phyloP scores from a whole-genome alignment of 1,139 yeast species.

The Meyerozyma sp. region DNA sequence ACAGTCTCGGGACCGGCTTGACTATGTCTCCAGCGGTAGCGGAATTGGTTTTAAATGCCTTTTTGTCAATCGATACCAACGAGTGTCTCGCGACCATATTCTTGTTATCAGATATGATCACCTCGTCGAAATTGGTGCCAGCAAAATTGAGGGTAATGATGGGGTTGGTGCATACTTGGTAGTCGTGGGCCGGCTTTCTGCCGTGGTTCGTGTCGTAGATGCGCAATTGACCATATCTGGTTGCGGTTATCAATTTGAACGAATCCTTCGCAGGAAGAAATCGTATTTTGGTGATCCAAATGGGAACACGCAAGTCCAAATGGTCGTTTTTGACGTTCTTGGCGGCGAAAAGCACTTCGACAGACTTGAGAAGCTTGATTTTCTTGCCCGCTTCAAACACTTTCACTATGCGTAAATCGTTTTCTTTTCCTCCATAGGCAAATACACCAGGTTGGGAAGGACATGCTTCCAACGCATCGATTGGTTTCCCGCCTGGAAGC shows the following conservation, averaged over 20 bases:
- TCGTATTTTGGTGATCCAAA: conserved; percentile 52
- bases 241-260: conserved; percentile 54
- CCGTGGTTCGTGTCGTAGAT: conserved; percentile 57
- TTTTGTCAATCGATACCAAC: conserved; percentile 31
- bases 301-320: conserved; percentile 60
- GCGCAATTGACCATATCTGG: conserved; percentile 66
- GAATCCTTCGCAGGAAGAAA: conserved; percentile 34
- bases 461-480: conserved; percentile 44
- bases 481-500: conserved; percentile 34
- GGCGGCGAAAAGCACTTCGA: conserved; percentile 40
- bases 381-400: conserved; percentile 25
- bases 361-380: conserved; percentile 12
- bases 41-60: conserved; percentile 33
- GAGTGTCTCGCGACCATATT: conserved; percentile 51
- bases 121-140: conserved; percentile 26
- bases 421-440: conserved; percentile 75
- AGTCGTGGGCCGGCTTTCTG: conserved; percentile 50
- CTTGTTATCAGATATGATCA: conserved; percentile 54
- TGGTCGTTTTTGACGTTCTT: conserved; percentile 67
- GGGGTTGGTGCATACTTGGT: conserved; percentile 45
- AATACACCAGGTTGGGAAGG: conserved; percentile 42
- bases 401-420: conserved; percentile 50
- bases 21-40: conserved; percentile 41
- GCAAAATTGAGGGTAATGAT: conserved; percentile 34
- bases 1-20: conserved; percentile 32